Evolutionary conservation across 2,329 filamentous ascomycete species (phyloP), one percentile per base, ranked within the genome.

Genomic region (Neonectria magnoliae): DNA sequence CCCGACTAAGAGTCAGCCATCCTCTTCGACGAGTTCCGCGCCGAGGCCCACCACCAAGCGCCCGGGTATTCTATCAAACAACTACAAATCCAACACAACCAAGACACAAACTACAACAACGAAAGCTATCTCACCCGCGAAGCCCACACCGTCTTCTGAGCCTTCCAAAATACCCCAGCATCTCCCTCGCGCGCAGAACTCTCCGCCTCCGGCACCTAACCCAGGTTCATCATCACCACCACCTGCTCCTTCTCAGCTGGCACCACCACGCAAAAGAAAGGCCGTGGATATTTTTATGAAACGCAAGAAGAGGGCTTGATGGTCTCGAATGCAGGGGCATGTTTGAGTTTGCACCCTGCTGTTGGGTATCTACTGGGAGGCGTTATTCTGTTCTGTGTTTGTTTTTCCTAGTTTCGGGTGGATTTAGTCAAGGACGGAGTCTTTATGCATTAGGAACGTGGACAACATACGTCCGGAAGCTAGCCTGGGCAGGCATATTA

Each of bases 211-310:
- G 3, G 54, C 38, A 41, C 44, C 62, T 8, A 60, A 51, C 41
- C 53, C 67, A 8, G 62, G 67, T 8, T 62, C 75, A 53, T 72
- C 71, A 27, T 71, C 75, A 22, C 68, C 72, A 38, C 66, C 64
- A 6, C 68, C 68, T 4, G 27, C 55, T 25, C 8, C 58, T 31
- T 57, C 64, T 20, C 11, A 52, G 13, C 33, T 56, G 14, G 45
- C 62, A 27, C 65, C 52, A 3, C 56, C 68, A 9, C 76, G 77
- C 45, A 85, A 85, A 70, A 80, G 83, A 57, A 84, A 84, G 70
- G 73, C 77, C 0, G 81, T 82, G 5, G 81, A 82, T 65, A 77
- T 86, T n/a, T 87, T 87, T 66, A 85, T 85, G 82, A 79, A 77
- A 44, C 69, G 67, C 48, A 81, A 83, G 74, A 85, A 81, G 72